Evolutionary conservation across 371 early-diverging fungal species (phyloP).

Genomic region (Syncephalastrum sp.): DNA sequence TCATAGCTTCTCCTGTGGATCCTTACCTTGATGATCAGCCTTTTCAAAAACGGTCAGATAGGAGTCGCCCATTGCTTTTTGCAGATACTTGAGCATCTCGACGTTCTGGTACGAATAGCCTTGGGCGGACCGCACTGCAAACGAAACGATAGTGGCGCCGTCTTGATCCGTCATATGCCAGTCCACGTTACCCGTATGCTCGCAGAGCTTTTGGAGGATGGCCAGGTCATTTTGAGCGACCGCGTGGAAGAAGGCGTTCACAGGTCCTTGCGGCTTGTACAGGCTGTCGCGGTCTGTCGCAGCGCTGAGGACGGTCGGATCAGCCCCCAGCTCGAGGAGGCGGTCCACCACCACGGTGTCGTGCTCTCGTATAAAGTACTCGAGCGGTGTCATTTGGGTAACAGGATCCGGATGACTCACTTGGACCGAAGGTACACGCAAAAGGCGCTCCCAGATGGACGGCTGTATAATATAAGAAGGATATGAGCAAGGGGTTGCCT

Average conservation of each 20-base stretch:
- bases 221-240: conserved; percentile 30
- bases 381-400: conserved; percentile 53
- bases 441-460: too few relatives aligned
- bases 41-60: conserved; percentile 12
- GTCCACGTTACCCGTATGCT: conserved; percentile 13
- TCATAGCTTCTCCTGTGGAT: not conserved
- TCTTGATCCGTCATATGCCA: conserved; percentile 34
- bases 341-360: conserved; percentile 23
- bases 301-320: conserved; percentile 40
- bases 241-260: conserved; percentile 48
- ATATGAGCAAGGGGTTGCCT: too few relatives aligned
- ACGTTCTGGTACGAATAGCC: conserved; percentile 41
- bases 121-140: conserved; percentile 19
- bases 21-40: conserved; percentile 27
- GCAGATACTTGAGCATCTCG: conserved; percentile 27
- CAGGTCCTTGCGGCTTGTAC: conserved; percentile 5
- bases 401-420: conserved; percentile 17
- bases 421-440: too few relatives aligned
- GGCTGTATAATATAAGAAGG: too few relatives aligned
- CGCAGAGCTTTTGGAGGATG: conserved; percentile 14
- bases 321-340: conserved; percentile 37
- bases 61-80: not conserved
- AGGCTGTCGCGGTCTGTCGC: conserved; percentile 6
- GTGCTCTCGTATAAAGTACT: conserved; percentile 42
- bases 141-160: conserved; percentile 38